Base-by-base conservation (phyloP, 441 rosid genomes). In the Populus hybrid region DNA sequence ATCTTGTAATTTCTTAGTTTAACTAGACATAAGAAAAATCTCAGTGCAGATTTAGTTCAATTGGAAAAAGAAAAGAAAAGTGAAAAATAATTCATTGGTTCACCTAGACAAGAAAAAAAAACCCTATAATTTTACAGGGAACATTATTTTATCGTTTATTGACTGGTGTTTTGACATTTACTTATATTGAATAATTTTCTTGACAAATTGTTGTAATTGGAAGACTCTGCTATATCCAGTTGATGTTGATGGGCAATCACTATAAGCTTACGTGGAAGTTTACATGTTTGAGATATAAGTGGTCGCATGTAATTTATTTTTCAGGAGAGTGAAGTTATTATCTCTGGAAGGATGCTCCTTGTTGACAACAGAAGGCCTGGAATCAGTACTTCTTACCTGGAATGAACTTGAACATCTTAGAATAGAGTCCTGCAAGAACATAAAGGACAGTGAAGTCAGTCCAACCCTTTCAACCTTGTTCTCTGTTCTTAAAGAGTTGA, bases 311-410 rank as follows among this genome's bases (percentile, higher is more conserved):
- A 28, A 18, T 70, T 34, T 50, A 63, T 71, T 76, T 80, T 72
- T 6, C 89, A 94, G 97, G 94, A 86, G 85, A 74, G 92, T 89
- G 77, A 88, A 84, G 87, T 75, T 81, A 63, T 84, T 94, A 66
- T 89, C 89, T 35, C 71, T 94, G 38, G 93, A 92, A 81, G 93
- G 93, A 36, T 94, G 98, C 82, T 87, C 98, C 6, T 86, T 89
- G 84, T 84, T 94, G 81, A 92, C 93, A 3, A 88, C 90, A n/a
- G 87, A 87, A 78, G 94, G 97, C 34, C 81, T 94, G 77, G 96
- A 94, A 80, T 77, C 93, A 2, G 90, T 90, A 46, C 74, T 94
- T 73, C 83, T 89, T 36, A 81, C 84, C 35, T 90, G 85, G 88
- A 89, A 86, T 38, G 96, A 88, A 78, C 90, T 94, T 83, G 85